phyloP scores from a whole-genome alignment of 257 asterid species.

The Solanum ahanhuiri region DNA sequence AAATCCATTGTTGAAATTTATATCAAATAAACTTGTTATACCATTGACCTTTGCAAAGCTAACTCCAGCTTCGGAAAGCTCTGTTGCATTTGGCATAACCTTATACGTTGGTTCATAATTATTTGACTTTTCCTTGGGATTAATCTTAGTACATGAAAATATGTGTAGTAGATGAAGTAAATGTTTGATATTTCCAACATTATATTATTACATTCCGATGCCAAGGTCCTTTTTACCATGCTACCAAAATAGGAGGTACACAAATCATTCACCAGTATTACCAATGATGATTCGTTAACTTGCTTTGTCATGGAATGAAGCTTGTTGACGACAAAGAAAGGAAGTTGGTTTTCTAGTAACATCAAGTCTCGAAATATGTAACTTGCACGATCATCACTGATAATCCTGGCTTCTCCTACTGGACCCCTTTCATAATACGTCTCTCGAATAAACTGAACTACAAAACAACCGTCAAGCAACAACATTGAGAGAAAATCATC shows the following conservation, averaged over 20 bases:
- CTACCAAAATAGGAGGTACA: neutral
- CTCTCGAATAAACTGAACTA: neutral
- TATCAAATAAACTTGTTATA: no score
- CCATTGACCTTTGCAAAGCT: no score
- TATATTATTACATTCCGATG: neutral
- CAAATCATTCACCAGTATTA: neutral
- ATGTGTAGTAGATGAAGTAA: slow-evolving; percentile 4
- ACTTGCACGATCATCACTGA: neutral
- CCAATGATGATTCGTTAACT: no score
- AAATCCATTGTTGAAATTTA: no score
- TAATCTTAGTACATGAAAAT: neutral
- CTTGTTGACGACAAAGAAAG: neutral
- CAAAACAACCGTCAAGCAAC: no score
- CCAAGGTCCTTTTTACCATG: neutral
- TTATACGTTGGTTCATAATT: no score
- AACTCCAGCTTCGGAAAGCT: no score
- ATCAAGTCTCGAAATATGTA: neutral
- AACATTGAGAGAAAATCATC: no score
- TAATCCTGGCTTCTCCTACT: neutral
- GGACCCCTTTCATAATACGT: neutral
- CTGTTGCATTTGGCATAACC: no score
- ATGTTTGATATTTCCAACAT: neutral
- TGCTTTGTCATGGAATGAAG: neutral
- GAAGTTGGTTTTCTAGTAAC: slow-evolving; percentile 5
- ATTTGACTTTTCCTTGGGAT: no score